Conservation (phyloP, 495 filamentous ascomycete genomes). For the Penicillium turbatum region DNA sequence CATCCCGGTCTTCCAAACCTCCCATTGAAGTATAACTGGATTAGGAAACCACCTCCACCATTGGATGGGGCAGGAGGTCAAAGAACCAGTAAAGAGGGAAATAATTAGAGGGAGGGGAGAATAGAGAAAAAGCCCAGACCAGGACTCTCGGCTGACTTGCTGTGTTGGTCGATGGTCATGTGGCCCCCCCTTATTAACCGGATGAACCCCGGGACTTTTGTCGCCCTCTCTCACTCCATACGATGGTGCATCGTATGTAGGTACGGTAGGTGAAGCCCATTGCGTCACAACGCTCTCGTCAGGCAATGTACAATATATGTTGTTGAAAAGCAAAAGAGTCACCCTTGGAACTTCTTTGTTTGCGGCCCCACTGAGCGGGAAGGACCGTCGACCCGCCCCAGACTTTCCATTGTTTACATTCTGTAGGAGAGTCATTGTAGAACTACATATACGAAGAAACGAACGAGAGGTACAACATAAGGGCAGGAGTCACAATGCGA, state of each 20-base stretch:
- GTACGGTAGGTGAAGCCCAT: not conserved
- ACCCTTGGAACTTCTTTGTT: not conserved
- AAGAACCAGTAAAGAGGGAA: not conserved
- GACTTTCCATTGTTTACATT: not conserved
- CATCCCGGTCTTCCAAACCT: not conserved
- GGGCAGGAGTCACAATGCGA: not conserved
- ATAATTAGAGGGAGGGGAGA: not conserved
- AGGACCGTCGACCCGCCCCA: conserved; percentile 6
- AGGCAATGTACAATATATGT: not conserved
- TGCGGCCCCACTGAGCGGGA: conserved; percentile 7
- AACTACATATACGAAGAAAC: not conserved
- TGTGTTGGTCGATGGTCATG: not conserved
- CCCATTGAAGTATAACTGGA: not conserved
- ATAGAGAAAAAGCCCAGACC: not conserved
- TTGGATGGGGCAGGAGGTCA: not conserved
- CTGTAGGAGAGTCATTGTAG: not conserved
- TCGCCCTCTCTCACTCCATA: not conserved
- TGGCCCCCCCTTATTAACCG: not conserved
- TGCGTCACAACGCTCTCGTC: not conserved
- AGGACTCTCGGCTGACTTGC: conserved; percentile 2
- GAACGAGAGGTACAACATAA: not conserved
- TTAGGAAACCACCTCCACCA: not conserved
- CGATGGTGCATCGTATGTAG: not conserved
- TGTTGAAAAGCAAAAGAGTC: not conserved
- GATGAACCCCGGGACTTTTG: not conserved